Base-by-base conservation (phyloP, 768 basidiomycete genomes). In the Pholiota molesta region DNA sequence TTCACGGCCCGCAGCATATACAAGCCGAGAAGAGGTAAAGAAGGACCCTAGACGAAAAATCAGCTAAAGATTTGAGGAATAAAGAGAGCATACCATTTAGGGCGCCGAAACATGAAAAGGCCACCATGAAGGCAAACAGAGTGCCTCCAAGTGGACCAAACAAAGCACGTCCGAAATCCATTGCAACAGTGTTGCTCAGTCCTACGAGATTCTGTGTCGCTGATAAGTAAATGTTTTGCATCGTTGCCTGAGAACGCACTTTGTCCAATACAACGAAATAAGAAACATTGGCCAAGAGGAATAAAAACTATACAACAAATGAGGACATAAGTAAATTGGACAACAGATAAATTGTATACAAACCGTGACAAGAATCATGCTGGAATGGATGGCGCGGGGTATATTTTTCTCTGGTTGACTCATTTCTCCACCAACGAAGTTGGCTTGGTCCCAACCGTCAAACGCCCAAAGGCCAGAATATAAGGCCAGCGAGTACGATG, bases 401-500 rank as follows among this genome's bases (percentile, higher is more conserved):
- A 99, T 89, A 68, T 95, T 95, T 70, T 86, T 91, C 69, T 90
- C 86, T 2, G 93, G 88, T 62, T 90, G 85, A 57, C 81, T 77
- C 78, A 98, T 92, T 74, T 95, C 95, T 29, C 92, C 96, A 14
- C 91, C 92, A 16, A 98, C 92, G 65, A 91, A 97, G 71, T 94
- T 95, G 29, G 85, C 89, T 74, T 92, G 91, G 69, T 96, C 96
- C 95, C 95, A 99, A 0, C 97, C 97, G 73, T 95, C 95, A 66
- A 94, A 95, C 1, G 95, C 95, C 94, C 92, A 98, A 4, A 99
- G 77, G 2, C 95, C 94, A 11, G 95, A 97, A 74, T 97, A 99
- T 6, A 98, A 79, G 0, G 96, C 97, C n/a, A 98, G 79, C 6
- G 96, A 93, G 76, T 94, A 98, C 2, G 87, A 81, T 1, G 93